Conservation (phyloP, 164 flowering plant species). For the Platanus orientalis region DNA sequence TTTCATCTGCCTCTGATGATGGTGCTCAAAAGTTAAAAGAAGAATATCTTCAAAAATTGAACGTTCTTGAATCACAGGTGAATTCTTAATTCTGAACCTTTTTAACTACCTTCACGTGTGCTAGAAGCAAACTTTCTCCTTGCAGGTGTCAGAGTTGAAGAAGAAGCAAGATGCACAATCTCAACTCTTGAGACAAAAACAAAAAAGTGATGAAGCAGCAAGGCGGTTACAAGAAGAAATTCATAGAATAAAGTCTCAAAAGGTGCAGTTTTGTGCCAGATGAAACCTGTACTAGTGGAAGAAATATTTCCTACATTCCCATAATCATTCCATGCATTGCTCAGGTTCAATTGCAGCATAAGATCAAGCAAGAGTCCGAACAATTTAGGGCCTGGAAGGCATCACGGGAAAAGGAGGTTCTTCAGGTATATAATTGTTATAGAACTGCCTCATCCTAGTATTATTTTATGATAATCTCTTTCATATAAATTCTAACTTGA, state of each 20-base stretch:
- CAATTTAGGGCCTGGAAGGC: slow-evolving; percentile 95
- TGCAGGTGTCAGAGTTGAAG: slow-evolving; percentile 87
- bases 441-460: no score
- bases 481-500: no score
- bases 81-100: slow-evolving; percentile 4
- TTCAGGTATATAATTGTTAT: no score
- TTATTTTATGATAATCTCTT: no score
- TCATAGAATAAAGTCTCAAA: slow-evolving; percentile 86
- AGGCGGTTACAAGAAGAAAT: slow-evolving; percentile 89
- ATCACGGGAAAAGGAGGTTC: slow-evolving; percentile 91
- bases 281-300: background rate
- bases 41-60: slow-evolving; percentile 89
- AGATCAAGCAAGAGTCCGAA: slow-evolving; percentile 97
- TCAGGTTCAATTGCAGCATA: slow-evolving; percentile 95
- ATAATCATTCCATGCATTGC: background rate
- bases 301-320: background rate
- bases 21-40: slow-evolving; percentile 87
- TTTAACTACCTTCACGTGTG: background rate
- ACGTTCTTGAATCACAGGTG: slow-evolving; percentile 84
- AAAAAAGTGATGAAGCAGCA: slow-evolving; percentile 96
- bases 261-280: slow-evolving; percentile 42
- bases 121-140: slow-evolving; percentile 7
- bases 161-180: slow-evolving; percentile 98
- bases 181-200: slow-evolving; percentile 88
- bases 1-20: slow-evolving; percentile 74